Base-by-base conservation (phyloP, 164 flowering plant species). In the Magnolia sinica region DNA sequence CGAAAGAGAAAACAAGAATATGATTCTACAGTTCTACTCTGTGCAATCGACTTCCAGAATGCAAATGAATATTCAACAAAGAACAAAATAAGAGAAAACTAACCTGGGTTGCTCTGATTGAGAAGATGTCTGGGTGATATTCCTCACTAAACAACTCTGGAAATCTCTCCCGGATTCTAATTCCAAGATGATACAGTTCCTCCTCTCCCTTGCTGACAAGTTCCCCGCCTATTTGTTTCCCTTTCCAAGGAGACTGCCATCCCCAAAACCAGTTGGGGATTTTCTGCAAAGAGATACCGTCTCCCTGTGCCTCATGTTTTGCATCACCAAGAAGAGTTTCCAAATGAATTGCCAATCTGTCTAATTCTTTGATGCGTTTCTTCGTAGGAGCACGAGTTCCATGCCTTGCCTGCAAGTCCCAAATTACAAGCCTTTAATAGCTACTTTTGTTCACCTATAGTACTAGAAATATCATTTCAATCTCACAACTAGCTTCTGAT, bases 381-480 rank as follows among this genome's bases (percentile, higher is more conserved):
- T 90, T 94, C n/a, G 98, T 94, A 49, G 99, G 99, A 61, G 97
- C 81, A 73, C 99, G 94, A 23, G 98, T 94, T 73, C 98, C 99
- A 85, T 94, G 98, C 85, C 98, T 89, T 72, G 98, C 95, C 99
- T 94, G 79, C 18, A 19, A 68, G 77, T 7, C 0, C 70, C 29
- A 76, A 75, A 37, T 37, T 37, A 61, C 9, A 52, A 59, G 45
- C 45, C 45, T 37, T 37, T 37, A 37, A 37, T 37, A 37, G 45
- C 45, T 37, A 37, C 45, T 37, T 37, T 55, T 55, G 18, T 55
- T 10, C 61, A 55, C 13, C 61, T 55, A 10, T 11, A 55, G 61
- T 10, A 55, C 61, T 16, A 55, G 3, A 11, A 55, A 10, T 55
- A 55, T 55, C 18, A 16, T 7, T 55, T 10, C 13, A 55, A 55